Base-by-base conservation (phyloP, 2,329 filamentous ascomycete genomes). In the Colletotrichum sp. region DNA sequence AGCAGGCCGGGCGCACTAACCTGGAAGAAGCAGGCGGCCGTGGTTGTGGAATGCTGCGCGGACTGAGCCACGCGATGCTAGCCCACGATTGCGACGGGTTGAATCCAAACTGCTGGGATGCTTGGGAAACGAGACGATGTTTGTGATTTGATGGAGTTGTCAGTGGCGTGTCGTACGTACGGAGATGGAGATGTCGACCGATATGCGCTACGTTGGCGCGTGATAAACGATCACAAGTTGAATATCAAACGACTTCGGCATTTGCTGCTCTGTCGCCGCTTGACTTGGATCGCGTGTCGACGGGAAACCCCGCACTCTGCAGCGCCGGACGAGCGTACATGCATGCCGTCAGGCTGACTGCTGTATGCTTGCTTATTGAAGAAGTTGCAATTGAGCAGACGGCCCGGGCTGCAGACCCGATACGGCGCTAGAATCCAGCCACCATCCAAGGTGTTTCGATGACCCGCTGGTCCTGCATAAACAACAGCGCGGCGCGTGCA, bases 271-370 rank as follows among this genome's bases (percentile, higher is more conserved):
- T 52, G 7, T 2, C n/a, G 44, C 10, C n/a, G 12, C n/a, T 21
- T 52, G n/a, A 21, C 44, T 52, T 1, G 44, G 44, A 52, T 13
- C 21, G 44, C 44, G 44, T 8, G 26, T 32, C 32, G 15, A 15
- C 59, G 63, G 69, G 26, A 67, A 59, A 67, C 73, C 69, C 62
- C 74, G 74, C 74, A 73, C 44, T 65, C 10, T 60, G 70, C 74
- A 69, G 49, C 28, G 44, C 0, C 8, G 18, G 12, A 59, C 34
- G 24, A 59, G 39, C 66, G 15, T 52, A 12, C 44, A 52, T 52
- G n/a, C 44, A 52, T 52, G 44, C 44, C 44, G 44, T 8, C 44
- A 52, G 44, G 6, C n/a, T 52, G 44, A 5, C 7, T 49, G 39
- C n/a, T 52, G 44, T 52, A 52, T 52, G 44, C 44, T 21, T 52